Evolutionary conservation across 1,284 basidiomycete species (phyloP), one percentile per base, ranked within the genome.

Genomic region (Cryptococcus sp.): DNA sequence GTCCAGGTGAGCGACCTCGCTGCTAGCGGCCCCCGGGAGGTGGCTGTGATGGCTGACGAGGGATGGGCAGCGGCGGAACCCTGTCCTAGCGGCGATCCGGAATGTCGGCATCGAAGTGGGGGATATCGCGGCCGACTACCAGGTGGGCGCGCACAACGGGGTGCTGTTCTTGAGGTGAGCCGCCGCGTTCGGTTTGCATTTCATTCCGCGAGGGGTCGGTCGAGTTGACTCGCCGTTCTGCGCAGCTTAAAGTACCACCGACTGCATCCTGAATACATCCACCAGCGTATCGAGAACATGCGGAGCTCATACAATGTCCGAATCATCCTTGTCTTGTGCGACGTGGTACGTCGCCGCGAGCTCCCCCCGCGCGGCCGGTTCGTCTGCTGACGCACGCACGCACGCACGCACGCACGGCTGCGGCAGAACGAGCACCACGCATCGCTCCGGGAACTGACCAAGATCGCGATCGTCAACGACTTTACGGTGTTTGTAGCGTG

Each of bases 221-320:
- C 7, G 5, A 12, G 20, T 43, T 51, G 21, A 46, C 28, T 13
- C 8, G 11, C 20, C 13, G 24, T 23, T 39, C 18, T 38, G 24
- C 37, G 18, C 57, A 98, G 94, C 71, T 77, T 98, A 58, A 88
- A 87, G 65, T 98, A 98, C 67, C 94, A 98, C 69, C 88, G 94
- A 24, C 82, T 98, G 16, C 96, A 98, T 75, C 96, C 96, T 4
- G 96, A 98, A 87, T 99, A 99, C 72, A 87, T 99, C 58, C 89
- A 93, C 71, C 83, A 83, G 45, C 86, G 96, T 3, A 93, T 99
- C 57, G 86, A 91, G 67, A 88, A 87, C 65, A 84, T 99, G 16
- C 87, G 86, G 3, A 83, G 83, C 42, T 83, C 85, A 13, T 98
- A 91, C 73, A 88, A 84, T 52, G 81, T 97, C 1, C 81, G 96